phyloP scores from a whole-genome alignment of 1,139 yeast genomes.

The Yamadazyma trypodendri region DNA sequence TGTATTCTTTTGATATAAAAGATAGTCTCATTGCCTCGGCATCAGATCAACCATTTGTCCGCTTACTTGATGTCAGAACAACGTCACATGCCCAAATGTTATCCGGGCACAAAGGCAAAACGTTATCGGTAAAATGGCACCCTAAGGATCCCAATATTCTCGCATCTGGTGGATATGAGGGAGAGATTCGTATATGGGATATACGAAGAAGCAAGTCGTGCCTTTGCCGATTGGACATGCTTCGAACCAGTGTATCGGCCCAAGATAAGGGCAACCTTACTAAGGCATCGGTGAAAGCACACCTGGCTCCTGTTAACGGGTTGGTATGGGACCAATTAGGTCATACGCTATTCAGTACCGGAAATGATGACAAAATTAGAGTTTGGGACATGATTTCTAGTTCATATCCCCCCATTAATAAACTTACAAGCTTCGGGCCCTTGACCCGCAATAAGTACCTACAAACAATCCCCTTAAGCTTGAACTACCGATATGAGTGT shows the following conservation, averaged over 20 bases:
- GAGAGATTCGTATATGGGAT: constrained; percentile 72
- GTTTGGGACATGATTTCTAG: constrained; percentile 65
- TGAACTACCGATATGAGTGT: constrained; percentile 47
- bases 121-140: constrained; percentile 73
- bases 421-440: constrained; percentile 76
- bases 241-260: constrained; percentile 27
- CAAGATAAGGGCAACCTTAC: constrained; percentile 26
- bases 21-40: constrained; percentile 67
- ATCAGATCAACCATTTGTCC: constrained; percentile 65
- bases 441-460: constrained; percentile 63
- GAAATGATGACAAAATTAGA: constrained; percentile 73
- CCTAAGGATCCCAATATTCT: constrained; percentile 61
- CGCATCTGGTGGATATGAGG: constrained; percentile 79
- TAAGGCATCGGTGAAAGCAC: constrained; percentile 55
- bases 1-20: constrained; percentile 54
- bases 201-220: constrained; percentile 67
- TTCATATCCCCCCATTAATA: constrained; percentile 52
- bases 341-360: constrained; percentile 57
- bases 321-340: constrained; percentile 69
- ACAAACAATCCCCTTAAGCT: constrained; percentile 45
- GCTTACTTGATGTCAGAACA: constrained; percentile 71
- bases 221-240: constrained; percentile 58
- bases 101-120: constrained; percentile 61
- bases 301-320: constrained; percentile 74
- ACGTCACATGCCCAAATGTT: constrained; percentile 70